Evolutionary conservation across 2,329 filamentous ascomycete species (phyloP).

Genomic region (Rutstroemia sp.): DNA sequence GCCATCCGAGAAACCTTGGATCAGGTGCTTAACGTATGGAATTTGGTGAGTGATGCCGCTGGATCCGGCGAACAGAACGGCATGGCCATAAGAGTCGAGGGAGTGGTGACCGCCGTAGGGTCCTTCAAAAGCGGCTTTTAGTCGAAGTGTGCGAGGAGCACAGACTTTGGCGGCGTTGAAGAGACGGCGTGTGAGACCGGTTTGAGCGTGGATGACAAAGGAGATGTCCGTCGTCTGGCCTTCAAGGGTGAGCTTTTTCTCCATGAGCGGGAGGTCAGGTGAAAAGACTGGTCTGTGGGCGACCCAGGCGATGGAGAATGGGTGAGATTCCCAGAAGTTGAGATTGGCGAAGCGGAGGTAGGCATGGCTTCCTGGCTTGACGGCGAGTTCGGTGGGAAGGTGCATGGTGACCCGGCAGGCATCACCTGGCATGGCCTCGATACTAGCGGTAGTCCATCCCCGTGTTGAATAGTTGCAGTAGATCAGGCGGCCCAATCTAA

Average conservation of each 20-base stretch:
- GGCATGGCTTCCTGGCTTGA: constrained; percentile 65
- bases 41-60: constrained; percentile 95
- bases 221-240: constrained; percentile 48
- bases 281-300: constrained; percentile 41
- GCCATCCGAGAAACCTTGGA: constrained; percentile 59
- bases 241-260: constrained; percentile 24
- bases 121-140: constrained; percentile 69
- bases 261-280: constrained; percentile 29
- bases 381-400: constrained; percentile 57
- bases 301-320: constrained; percentile 73
- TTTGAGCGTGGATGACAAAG: constrained; percentile 80
- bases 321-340: constrained; percentile 65
- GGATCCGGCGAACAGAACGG: constrained; percentile 83
- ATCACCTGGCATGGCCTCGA: constrained; percentile 64
- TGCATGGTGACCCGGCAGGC: constrained; percentile 63
- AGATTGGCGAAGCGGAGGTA: constrained; percentile 65
- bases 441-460: constrained; percentile 55
- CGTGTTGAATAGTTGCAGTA: constrained; percentile 52
- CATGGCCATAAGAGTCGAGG: constrained; percentile 87
- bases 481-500: constrained; percentile 54
- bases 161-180: constrained; percentile 56
- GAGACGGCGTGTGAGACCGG: constrained; percentile 78
- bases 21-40: constrained; percentile 73
- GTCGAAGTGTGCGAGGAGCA: constrained; percentile 5
- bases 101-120: constrained; percentile 80